Base-by-base conservation (phyloP, 2,329 filamentous ascomycete species). In the Sclerotinia minor region DNA sequence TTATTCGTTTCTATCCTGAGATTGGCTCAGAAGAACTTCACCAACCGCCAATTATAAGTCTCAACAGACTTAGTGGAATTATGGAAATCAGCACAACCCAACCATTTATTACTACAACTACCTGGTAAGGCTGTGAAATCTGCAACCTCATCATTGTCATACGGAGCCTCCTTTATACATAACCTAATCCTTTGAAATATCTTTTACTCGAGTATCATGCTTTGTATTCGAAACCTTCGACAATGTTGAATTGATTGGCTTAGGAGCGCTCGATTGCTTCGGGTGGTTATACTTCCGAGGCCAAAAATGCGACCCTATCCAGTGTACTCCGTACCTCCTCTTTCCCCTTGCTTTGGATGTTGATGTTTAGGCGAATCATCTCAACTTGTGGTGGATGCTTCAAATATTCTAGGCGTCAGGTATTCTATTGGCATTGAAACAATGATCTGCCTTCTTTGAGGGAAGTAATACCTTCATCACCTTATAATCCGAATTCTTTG, bases 41-140 rank as follows among this genome's bases (percentile, higher is more conserved):
- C 35, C 24, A 24, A 24, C 49, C 35, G 41, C 71, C 69, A 73
- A 72, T 72, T 49, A 71, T 26, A 63, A 47, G 9, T 38, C 49
- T 45, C 54, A 66, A 68, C 32, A 32, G 41, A 44, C 65, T 65
- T 67, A 21, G 44, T n/a, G 35, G 21, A 32, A 47, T 47, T 64
- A 67, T 38, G 21, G 29, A 38, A 38, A 19, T 21, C n/a, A 60
- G 45, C 57, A 44, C 24, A 47, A 67, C 45, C 65, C 69, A 72
- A 69, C 71, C 67, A 69, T 71, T 69, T 67, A 61, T 65, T 55
- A 64, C 67, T 59, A 69, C 67, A 58, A 65, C 55, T 44, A 38
- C 44, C 29, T 35, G 57, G 52, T 71, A 74, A 71, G 72, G 72
- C 71, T 74, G 72, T 66, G 64, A 52, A 53, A 47, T 65, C 65